Evolutionary conservation across 2,329 filamentous ascomycete genomes (phyloP).

Genomic region (Penicillium sclerotigenum): DNA sequence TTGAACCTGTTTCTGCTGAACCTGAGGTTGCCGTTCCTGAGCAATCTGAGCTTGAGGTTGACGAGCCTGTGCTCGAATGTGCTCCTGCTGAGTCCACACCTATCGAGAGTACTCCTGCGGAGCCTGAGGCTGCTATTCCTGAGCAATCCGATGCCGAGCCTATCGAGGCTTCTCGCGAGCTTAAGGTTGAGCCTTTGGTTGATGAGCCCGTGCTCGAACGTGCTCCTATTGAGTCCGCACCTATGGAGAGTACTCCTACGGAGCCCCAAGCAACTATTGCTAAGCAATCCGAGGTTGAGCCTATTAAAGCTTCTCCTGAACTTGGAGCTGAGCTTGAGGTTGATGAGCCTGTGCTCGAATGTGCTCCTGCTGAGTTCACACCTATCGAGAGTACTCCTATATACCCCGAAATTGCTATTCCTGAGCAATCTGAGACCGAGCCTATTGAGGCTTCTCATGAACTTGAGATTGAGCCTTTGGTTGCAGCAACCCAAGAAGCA

Average conservation of each 20-base stretch:
- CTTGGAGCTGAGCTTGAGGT: background rate
- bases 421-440: conserved; percentile 3
- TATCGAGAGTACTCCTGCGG: no score
- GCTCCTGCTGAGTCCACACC: no score
- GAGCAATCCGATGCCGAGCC: background rate
- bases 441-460: background rate
- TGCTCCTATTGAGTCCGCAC: background rate
- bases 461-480: background rate
- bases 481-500: background rate
- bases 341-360: background rate
- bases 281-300: background rate
- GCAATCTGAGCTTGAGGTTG: conserved; percentile 1
- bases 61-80: no score
- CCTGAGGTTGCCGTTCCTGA: background rate
- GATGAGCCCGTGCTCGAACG: background rate
- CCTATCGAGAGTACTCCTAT: background rate
- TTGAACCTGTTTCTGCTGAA: background rate
- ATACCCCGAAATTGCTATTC: background rate
- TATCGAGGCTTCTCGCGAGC: no score
- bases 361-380: background rate
- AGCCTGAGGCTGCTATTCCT: background rate
- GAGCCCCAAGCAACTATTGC: background rate
- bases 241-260: background rate
- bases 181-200: no score
- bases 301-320: background rate